Evolutionary conservation across 805 yeast species (phyloP).

Genomic region (Wickerhamomyces ciferrii): DNA sequence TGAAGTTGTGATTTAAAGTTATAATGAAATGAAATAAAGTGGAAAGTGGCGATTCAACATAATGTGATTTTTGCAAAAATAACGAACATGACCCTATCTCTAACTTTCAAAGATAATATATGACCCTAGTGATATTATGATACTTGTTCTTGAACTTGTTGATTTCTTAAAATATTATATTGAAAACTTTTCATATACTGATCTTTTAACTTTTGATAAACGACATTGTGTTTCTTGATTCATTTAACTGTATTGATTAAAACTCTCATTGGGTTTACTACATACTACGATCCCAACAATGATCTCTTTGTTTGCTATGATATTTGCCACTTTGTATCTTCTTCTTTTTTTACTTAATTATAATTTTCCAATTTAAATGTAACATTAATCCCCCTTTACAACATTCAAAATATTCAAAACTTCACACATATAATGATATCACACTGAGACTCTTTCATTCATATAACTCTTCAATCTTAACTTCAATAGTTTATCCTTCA

Average conservation of each 20-base stretch:
- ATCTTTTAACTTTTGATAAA: background rate
- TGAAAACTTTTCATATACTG: too few species aligned
- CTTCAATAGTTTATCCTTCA: background rate
- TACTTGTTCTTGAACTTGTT: slow-evolving; percentile 96
- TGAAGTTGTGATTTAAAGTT: too few species aligned
- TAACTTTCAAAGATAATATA: too few species aligned
- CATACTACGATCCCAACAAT: background rate
- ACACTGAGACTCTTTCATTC: too few species aligned
- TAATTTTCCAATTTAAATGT: background rate
- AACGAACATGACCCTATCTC: too few species aligned
- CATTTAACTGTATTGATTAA: background rate
- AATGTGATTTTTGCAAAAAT: too few species aligned
- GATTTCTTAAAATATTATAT: slow-evolving; percentile 16
- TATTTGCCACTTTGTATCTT: background rate
- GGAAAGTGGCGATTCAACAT: too few species aligned
- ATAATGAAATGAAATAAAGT: too few species aligned
- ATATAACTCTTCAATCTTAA: background rate
- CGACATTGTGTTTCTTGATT: background rate
- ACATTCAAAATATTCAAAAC: background rate
- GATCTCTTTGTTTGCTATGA: too few species aligned
- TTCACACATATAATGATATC: background rate
- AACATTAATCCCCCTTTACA: background rate
- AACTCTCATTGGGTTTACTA: too few species aligned
- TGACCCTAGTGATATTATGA: slow-evolving; percentile 98
- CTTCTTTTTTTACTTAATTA: too few species aligned